Evolutionary conservation across 2,329 filamentous ascomycete genomes (phyloP), one percentile per base, ranked within the genome.

Genomic region (Cordyceps cateniannulata): DNA sequence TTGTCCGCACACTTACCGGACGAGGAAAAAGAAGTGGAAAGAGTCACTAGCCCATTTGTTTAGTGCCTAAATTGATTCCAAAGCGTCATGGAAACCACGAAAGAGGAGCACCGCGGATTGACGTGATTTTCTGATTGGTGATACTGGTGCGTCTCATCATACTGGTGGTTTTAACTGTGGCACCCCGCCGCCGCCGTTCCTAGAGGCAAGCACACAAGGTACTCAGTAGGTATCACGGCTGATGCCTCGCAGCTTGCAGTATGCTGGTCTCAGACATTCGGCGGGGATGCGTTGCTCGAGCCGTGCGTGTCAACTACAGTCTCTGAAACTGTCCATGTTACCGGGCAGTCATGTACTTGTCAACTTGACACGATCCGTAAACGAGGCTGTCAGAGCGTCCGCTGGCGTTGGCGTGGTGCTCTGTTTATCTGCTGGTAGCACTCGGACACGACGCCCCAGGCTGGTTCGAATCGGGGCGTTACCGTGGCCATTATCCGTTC

Each of bases 291-390:
- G 24, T n/a, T n/a, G 45, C 32, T 12, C 32, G 14, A 32, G 9
- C 47, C n/a, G 47, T 50, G 32, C 55, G 45, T 50, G 45, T 50
- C 42, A 20, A 49, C 44, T 14, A 38, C 5, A 16, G 35, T 27
- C 18, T 12, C 47, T 44, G 55, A 59, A 59, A 59, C 55, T 40
- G 45, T 59, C 18, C 35, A 18, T n/a, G 55, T 42, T 44, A 16
- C 45, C 29, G n/a, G 44, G 44, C 18, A 42, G 22, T 18, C 12
- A n/a, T 52, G 32, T 25, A 24, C 50, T 40, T 29, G 27, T 29
- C 27, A 29, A 29, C 27, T 29, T 42, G 51, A 53, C 35, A 53
- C 35, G 35, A n/a, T 42, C n/a, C 51, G 25, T 7, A 8, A 25
- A 42, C 8, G 24, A 20, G 25, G 14, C 24, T 40, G 25, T 56